Evolutionary conservation across 2,329 filamentous ascomycete genomes (phyloP).

Genomic region (Fusarium pseudonygamai): DNA sequence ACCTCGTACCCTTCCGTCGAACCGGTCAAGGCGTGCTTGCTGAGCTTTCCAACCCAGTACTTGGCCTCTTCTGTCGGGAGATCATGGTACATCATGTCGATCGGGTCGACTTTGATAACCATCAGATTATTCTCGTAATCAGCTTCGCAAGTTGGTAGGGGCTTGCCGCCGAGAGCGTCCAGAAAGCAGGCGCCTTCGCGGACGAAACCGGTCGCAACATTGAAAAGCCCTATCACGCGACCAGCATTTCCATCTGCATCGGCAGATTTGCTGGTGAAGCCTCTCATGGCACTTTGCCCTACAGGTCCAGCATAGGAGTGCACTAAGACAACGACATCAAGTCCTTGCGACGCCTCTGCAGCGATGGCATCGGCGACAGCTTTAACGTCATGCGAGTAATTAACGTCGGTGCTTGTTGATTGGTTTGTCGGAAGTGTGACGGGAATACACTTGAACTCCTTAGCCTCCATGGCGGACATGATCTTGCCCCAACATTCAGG

Average conservation of each 20-base stretch:
- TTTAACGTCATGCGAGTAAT: slow-evolving; percentile 55
- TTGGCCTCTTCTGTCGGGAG: slow-evolving; percentile 54
- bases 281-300: slow-evolving; percentile 57
- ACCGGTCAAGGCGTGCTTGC: slow-evolving; percentile 53
- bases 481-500: slow-evolving; percentile 51
- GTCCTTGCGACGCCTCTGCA: slow-evolving; percentile 48
- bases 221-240: slow-evolving; percentile 54
- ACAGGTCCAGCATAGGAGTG: slow-evolving; percentile 62
- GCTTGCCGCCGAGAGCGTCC: slow-evolving; percentile 52
- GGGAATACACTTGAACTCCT: slow-evolving; percentile 47
- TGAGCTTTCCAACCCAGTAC: slow-evolving; percentile 54
- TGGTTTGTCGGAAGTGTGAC: slow-evolving; percentile 53
- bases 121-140: slow-evolving; percentile 54
- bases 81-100: slow-evolving; percentile 61
- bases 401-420: slow-evolving; percentile 45
- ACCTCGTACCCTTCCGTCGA: slow-evolving; percentile 57
- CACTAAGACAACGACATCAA: slow-evolving; percentile 56
- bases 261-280: slow-evolving; percentile 43
- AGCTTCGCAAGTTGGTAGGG: slow-evolving; percentile 53
- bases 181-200: slow-evolving; percentile 52
- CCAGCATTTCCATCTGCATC: slow-evolving; percentile 33
- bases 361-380: slow-evolving; percentile 50
- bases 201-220: slow-evolving; percentile 57
- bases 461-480: slow-evolving; percentile 45
- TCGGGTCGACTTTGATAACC: slow-evolving; percentile 49